Conservation (phyloP, 2,329 filamentous ascomycete genomes). For the Fusarium austroafricanum region DNA sequence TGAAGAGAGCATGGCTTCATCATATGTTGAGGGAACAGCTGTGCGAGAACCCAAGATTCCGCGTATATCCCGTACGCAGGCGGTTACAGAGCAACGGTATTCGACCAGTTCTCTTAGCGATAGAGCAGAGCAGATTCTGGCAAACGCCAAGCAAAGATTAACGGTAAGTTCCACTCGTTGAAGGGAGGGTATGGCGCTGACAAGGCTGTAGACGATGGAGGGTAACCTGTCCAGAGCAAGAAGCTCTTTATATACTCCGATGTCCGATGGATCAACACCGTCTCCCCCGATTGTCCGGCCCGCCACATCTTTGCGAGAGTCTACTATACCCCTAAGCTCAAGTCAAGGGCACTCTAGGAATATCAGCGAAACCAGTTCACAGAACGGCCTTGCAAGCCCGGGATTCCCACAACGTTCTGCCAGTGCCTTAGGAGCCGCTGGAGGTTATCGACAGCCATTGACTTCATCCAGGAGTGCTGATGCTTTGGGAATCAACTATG, state of each 20-base stretch:
- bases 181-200: constrained; percentile 24
- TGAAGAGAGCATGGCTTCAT: constrained; percentile 73
- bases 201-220: constrained; percentile 80
- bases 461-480: constrained; percentile 59
- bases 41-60: constrained; percentile 35
- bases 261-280: constrained; percentile 64
- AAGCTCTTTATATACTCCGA: constrained; percentile 66
- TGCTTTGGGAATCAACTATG: constrained; percentile 50
- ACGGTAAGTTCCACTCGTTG: constrained; percentile 69
- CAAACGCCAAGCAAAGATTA: constrained; percentile 89
- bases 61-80: constrained; percentile 28
- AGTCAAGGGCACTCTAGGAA: constrained; percentile 49
- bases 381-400: constrained; percentile 45
- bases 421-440: constrained; percentile 71
- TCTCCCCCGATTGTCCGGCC: constrained; percentile 59
- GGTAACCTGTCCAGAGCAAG: constrained; percentile 86
- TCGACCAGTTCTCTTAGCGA: constrained; percentile 82
- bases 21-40: constrained; percentile 61
- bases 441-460: constrained; percentile 66
- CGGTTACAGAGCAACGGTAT: constrained; percentile 65
- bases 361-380: constrained; percentile 48
- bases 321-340: constrained; percentile 26
- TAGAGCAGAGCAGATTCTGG: constrained; percentile 88
- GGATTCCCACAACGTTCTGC: constrained; percentile 67
- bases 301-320: constrained; percentile 41